Evolutionary conservation across 345 rosid species (phyloP), one percentile per base, ranked within the genome.

Genomic region (Litchi chinensis): DNA sequence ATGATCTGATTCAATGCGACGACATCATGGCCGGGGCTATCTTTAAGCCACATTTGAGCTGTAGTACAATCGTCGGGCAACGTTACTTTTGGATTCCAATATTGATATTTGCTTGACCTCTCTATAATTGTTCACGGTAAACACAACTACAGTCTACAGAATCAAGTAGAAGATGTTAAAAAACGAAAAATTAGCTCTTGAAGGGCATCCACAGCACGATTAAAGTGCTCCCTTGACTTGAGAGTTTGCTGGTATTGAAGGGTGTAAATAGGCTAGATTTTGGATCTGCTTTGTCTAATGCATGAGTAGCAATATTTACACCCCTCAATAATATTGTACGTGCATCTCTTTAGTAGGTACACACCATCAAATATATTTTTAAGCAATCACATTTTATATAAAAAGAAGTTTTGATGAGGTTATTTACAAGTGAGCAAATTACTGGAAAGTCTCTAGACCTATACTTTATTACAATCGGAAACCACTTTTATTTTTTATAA

Each of bases 81-180:
- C 19, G 79, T 88, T 40, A 80, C 44, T 0, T 74, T 73, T 18
- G 90, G 90, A 28, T 78, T 85, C 92, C 93, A 86, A 86, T 62
- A 78, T 89, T 91, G 63, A 89, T 88, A 24, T 84, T 77, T 11
- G 77, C 85, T 0, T 32, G 11, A 13, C 85, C 91, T 57, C 91
- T 10, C 81, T 11, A 56, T 74, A 90, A 71, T 81, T 85, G 71
- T 13, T 90, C 0, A 71, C 15, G 1, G 86, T 71, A 8, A 82
- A 0, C 32, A 86, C 76, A 8, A 21, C 0, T 15, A 88, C 85
- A 0, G 43, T 71, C 91, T 85, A 81, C 65, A 65, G 68, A 15
- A 78, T 46, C 63, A 62, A 71, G n/a, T 10, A 68, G 8, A 3
- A 37, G 24, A 40, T n/a, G 32, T 57, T n/a, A 70, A n/a, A 46